Base-by-base conservation (phyloP, 2,329 filamentous ascomycete species). In the Penicillium sp. region DNA sequence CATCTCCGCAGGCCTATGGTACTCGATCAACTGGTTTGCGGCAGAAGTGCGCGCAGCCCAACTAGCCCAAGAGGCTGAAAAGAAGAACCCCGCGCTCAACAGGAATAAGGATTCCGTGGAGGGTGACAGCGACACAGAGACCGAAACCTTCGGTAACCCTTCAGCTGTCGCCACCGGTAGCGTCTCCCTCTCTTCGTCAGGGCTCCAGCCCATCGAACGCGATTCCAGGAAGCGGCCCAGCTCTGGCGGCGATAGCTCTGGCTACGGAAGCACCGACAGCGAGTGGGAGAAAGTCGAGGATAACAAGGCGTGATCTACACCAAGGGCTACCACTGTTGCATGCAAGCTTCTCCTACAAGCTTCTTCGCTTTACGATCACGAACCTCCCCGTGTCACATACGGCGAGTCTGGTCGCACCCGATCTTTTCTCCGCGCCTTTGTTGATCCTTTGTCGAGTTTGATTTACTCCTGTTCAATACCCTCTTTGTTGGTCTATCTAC, bases 11-110 rank as follows among this genome's bases (percentile, higher is more conserved):
- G 88, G 89, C 4, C 80, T 97, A 33, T 99, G 94, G 94, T 91
- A 84, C 78, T 85, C 88, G 52, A 92, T 97, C 76, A 97, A 97
- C 81, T 99, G 94, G 94, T 97, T 99, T 68, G 91, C 90, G 50
- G 76, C 76, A 42, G 93, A 86, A 67, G 71, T 86, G 47, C 68
- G 71, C 28, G 73, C 79, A 62, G 77, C 79, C 8, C 61, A 64
- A 61, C 78, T 81, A 58, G 77, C 77, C 16, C 78, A 72, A 58
- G 71, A 76, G 58, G 65, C 68, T 54, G 69, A 78, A 67, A 74
- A 71, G 62, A 73, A 70, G 64, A 71, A 63, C 41, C 41, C 41
- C 12, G 39, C 21, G 23, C 3, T 21, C 52, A 54, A 60, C 63
- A 61, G 54, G 62, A 65, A 60, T 52, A 64, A 65, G 59, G 55